These are phyloP conservation scores for Pseudotsuga menziesii DNA, from an alignment of 75 land plant genomes.

Conservation along the genomic window DNA sequence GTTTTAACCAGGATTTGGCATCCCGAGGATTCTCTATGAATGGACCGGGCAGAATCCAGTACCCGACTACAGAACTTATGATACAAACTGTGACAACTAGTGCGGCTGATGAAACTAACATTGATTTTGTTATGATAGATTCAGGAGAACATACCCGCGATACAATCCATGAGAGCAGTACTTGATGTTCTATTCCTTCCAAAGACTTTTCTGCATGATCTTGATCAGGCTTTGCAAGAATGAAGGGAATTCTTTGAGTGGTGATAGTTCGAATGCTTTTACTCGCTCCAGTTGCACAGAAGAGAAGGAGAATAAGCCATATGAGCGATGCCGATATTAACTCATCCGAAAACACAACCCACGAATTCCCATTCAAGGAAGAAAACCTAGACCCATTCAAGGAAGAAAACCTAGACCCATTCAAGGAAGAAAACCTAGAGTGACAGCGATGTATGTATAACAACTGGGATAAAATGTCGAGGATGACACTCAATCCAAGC, in stretches of 20 bases:
- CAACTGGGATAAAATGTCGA: background rate
- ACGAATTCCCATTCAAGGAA: too few species aligned
- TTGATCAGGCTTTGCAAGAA: background rate
- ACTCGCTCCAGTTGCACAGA: background rate
- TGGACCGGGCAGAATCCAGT: background rate
- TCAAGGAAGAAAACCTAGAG: too few species aligned
- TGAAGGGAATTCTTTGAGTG: background rate
- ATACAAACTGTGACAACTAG: background rate
- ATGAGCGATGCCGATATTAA: background rate
- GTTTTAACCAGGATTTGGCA: too few species aligned
- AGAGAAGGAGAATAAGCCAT: background rate
- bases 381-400: too few species aligned
- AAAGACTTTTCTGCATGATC: background rate
- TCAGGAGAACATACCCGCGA: background rate
- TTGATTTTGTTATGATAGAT: background rate
- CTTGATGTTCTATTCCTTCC: background rate
- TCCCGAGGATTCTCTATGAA: too few species aligned
- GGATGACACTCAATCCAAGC: background rate
- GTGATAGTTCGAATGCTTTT: background rate
- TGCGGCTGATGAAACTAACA: background rate
- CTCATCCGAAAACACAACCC: background rate
- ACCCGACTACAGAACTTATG: background rate
- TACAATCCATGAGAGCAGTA: background rate
- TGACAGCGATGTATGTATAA: background rate
- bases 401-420: too few species aligned